Evolutionary conservation across 177 flowering plant species (phyloP).

Genomic region (Vitis hybrid): DNA sequence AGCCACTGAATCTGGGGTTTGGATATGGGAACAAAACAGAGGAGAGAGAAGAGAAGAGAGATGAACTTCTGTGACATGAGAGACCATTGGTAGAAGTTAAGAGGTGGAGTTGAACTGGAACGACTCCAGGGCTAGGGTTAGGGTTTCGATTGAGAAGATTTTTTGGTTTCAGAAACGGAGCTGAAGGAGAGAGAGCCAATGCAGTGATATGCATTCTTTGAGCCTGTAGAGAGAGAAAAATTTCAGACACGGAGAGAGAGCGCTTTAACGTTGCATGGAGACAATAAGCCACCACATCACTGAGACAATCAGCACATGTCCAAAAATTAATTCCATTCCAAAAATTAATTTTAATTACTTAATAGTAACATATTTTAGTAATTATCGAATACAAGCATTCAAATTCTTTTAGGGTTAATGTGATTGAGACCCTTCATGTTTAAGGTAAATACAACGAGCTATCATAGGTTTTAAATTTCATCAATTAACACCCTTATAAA

Average conservation of each 20-base stretch:
- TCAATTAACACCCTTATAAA: too few species aligned
- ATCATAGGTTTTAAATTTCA: too few species aligned
- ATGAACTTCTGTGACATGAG: neutral
- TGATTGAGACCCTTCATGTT: too few species aligned
- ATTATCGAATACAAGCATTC: too few species aligned
- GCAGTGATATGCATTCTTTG: conserved; percentile 24
- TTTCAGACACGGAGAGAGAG: neutral
- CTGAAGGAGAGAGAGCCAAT: conserved; percentile 19
- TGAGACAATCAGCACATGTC: too few species aligned
- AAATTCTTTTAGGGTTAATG: too few species aligned
- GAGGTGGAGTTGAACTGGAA: neutral
- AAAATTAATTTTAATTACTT: too few species aligned
- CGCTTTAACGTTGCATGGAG: conserved; percentile 16
- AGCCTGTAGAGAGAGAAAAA: neutral
- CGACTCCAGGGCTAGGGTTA: neutral
- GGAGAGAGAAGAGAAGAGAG: neutral
- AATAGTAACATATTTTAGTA: too few species aligned
- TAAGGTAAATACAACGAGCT: too few species aligned
- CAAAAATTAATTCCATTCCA: too few species aligned
- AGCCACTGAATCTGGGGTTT: neutral
- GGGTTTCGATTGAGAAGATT: neutral
- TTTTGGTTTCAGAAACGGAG: conserved; percentile 12
- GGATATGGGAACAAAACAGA: conserved; percentile 3
- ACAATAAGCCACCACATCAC: neutral
- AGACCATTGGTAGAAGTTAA: neutral